Evolutionary conservation across 164 flowering plant species (phyloP).

Genomic region (Annona cherimola): DNA sequence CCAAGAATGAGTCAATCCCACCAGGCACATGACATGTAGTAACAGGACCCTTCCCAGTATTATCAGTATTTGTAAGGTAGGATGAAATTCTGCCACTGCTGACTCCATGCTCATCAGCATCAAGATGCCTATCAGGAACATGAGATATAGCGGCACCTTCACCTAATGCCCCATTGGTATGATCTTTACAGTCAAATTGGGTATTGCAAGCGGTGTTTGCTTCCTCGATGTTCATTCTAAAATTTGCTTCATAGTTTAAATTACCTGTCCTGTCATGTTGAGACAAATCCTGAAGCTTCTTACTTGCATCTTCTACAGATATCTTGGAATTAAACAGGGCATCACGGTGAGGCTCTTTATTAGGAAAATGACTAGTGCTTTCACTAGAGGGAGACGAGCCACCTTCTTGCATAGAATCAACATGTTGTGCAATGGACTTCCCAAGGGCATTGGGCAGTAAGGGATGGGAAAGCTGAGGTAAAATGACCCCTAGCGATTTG

Average conservation of each 20-base stretch:
- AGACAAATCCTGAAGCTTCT: slow-evolving; percentile 11
- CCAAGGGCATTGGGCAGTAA: slow-evolving; percentile 21
- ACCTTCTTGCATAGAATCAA: slow-evolving; percentile 30
- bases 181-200: slow-evolving; percentile 14
- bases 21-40: slow-evolving; percentile 54
- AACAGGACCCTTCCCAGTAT: slow-evolving; percentile 47
- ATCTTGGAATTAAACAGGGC: slow-evolving; percentile 13
- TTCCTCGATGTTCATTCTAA: slow-evolving; percentile 11
- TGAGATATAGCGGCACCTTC: slow-evolving; percentile 12
- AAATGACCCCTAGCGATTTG: slow-evolving; percentile 73
- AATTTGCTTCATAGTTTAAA: slow-evolving; percentile 17
- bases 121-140: slow-evolving; percentile 10
- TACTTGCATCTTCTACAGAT: slow-evolving; percentile 9
- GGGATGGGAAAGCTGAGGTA: slow-evolving; percentile 57
- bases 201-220: slow-evolving; percentile 13
- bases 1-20: slow-evolving; percentile 80
- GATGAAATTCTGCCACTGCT: slow-evolving; percentile 8
- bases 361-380: slow-evolving; percentile 27
- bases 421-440: slow-evolving; percentile 26
- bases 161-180: slow-evolving; percentile 10
- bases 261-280: slow-evolving; percentile 20
- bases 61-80: background rate
- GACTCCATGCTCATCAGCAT: slow-evolving; percentile 15
- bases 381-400: slow-evolving; percentile 33
- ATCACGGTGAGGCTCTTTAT: slow-evolving; percentile 12